Evolutionary conservation across 306 rosid species (phyloP), one percentile per base, ranked within the genome.

Genomic region (Bauhinia variegata): DNA sequence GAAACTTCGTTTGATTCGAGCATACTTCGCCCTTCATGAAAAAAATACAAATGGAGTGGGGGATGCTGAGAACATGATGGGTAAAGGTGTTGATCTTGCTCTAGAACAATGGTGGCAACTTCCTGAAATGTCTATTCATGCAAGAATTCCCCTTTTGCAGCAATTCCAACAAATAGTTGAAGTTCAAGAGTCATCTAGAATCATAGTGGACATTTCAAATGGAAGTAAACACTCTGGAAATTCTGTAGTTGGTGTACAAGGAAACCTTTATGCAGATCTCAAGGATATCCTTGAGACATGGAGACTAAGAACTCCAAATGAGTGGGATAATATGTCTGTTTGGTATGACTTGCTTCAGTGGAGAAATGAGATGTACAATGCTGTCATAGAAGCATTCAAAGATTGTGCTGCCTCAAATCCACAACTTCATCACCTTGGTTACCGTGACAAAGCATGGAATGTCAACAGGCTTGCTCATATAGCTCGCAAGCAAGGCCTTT

Each of bases 101-200:
- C 79, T 95, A 69, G 99, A 95, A 75, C 99, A 90, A 56, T 95
- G 99, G 99, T 95, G 99, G 99, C 99, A 95, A 63, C 81, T 95
- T 67, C 99, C 99, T 18, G 96, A 90, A 85, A 88, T 90, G 96
- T 90, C 97, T 67, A 89, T 95, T 74, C 88, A 95, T 88, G 86
- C 99, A 72, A 85, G 96, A 83, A 88, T 95, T 75, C 96, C 97
- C 63, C 97, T 95, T 54, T 85, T 95, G 80, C 97, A 90, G 87
- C 99, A 95, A 72, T 95, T 95, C 84, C 99, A 95, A 74, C 97
- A 91, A 80, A 72, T 95, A 63, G 99, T 95, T 82, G 99, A 95
- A 85, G 99, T 95, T 83, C 97, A 90, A 75, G 99, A 95, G 63
- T 95, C 99, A 31, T 70, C 92, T 11, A 80, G 86, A 79, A 79